Conservation (phyloP, 192 early-diverging fungal species). For the Coemansia sp. region DNA sequence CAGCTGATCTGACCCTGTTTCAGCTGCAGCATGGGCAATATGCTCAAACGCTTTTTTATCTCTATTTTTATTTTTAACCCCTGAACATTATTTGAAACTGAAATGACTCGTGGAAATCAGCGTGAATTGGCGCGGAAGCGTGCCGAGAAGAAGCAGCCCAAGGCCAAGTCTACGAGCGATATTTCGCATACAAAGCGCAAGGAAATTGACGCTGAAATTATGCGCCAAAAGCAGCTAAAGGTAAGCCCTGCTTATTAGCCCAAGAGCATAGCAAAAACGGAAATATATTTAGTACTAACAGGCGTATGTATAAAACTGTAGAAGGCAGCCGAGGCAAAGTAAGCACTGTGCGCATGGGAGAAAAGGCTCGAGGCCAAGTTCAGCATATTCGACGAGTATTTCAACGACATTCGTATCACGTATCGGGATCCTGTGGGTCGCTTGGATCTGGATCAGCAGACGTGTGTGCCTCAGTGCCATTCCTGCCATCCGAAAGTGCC, state of each 20-base stretch:
- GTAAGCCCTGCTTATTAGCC: not conserved
- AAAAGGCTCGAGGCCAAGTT: not conserved
- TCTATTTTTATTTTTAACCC: not conserved
- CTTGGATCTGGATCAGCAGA: not conserved
- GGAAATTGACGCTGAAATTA: slow-evolving; percentile 50
- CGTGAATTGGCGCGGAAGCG: slow-evolving; percentile 53
- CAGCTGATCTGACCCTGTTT: not conserved
- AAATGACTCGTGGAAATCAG: slow-evolving; percentile 59
- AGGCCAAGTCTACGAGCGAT: slow-evolving; percentile 38
- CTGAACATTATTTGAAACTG: not conserved
- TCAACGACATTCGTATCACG: not conserved
- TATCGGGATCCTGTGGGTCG: not conserved
- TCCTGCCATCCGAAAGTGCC: slow-evolving; percentile 8
- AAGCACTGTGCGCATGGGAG: not conserved
- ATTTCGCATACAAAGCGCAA: slow-evolving; percentile 26
- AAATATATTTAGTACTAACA: not conserved
- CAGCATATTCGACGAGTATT: not conserved
- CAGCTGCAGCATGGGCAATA: not conserved
- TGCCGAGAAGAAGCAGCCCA: slow-evolving; percentile 46
- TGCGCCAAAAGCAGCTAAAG: slow-evolving; percentile 52
- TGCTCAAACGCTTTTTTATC: slow-evolving; percentile 6
- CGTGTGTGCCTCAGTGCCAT: not conserved
- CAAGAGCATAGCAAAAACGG: too few relatives aligned
- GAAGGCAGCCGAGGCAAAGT: not conserved
- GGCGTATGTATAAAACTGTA: not conserved